Conservation (phyloP, 75 land plant species). For the Sequoiadendron giganteum region DNA sequence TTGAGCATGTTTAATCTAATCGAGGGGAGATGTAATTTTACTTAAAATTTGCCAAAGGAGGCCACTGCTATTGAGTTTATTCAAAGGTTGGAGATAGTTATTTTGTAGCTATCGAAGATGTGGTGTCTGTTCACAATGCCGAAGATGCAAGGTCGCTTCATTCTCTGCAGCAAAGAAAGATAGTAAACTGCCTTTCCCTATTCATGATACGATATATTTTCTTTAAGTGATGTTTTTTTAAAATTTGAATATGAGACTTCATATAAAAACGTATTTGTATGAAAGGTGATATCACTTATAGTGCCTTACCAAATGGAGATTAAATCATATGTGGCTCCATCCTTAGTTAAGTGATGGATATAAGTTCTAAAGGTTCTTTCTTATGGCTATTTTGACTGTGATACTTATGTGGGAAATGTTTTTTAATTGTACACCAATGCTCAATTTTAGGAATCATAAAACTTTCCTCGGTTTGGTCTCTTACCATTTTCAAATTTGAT, state of each 20-base stretch:
- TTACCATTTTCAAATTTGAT: neutral
- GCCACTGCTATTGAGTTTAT: slow-evolving; percentile 61
- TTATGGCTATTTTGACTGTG: neutral
- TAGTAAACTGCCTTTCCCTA: slow-evolving; percentile 66
- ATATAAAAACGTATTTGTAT: neutral
- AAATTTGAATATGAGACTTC: no score
- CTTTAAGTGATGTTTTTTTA: no score
- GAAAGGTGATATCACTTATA: no score
- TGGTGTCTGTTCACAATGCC: slow-evolving; percentile 62
- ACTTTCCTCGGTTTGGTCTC: neutral
- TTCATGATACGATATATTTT: slow-evolving; percentile 27
- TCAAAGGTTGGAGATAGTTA: slow-evolving; percentile 52
- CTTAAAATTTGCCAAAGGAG: slow-evolving; percentile 53
- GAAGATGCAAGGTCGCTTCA: slow-evolving; percentile 63
- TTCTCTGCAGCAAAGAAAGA: slow-evolving; percentile 50
- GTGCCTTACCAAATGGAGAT: neutral
- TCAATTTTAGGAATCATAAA: neutral
- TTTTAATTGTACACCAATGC: neutral
- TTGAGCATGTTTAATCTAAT: slow-evolving; percentile 80
- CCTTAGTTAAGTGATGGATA: neutral
- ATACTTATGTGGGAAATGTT: neutral
- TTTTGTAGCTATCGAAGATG: slow-evolving; percentile 52
- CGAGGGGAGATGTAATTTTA: slow-evolving; percentile 78
- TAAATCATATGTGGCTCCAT: neutral
- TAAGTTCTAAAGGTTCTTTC: neutral